Evolutionary conservation across 768 basidiomycete genomes (phyloP).

Genomic region (Daedalea quercina): DNA sequence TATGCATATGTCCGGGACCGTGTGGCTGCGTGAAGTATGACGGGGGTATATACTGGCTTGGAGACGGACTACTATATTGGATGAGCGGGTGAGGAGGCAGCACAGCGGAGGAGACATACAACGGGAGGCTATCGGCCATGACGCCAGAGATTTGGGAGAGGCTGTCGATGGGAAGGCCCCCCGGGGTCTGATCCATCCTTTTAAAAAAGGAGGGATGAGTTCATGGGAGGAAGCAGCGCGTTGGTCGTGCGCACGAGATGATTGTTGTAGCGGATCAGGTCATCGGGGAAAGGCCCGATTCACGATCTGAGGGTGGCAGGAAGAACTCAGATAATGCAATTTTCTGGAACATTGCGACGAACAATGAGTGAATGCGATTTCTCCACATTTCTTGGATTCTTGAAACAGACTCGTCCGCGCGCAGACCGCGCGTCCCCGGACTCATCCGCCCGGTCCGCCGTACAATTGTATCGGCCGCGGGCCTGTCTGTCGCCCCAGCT

Average conservation of each 20-base stretch:
- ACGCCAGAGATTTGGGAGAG: constrained; percentile 18
- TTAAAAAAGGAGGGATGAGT: constrained; percentile 18
- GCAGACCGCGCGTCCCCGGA: neutral
- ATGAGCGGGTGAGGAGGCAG: constrained; percentile 1
- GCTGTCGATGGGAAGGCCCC: constrained; percentile 20
- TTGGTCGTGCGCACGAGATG: constrained; percentile 10
- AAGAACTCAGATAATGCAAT: constrained; percentile 8
- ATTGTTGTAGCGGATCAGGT: constrained; percentile 31
- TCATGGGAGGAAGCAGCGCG: constrained; percentile 15
- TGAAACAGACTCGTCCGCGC: neutral
- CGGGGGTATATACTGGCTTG: constrained; percentile 20
- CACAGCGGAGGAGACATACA: constrained; percentile 18
- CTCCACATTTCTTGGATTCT: neutral
- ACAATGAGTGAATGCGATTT: constrained; percentile 1
- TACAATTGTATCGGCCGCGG: neutral
- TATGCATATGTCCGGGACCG: constrained; percentile 38
- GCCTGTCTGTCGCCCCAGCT: neutral
- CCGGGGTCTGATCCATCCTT: constrained; percentile 21
- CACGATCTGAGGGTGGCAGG: constrained; percentile 16
- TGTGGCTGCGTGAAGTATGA: constrained; percentile 24
- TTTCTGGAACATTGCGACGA: constrained; percentile 10
- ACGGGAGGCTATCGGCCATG: constrained; percentile 29
- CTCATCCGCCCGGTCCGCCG: neutral
- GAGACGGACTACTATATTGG: constrained; percentile 17
- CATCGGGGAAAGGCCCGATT: constrained; percentile 26